Evolutionary conservation across 1,284 basidiomycete species (phyloP).

Genomic region (Ceratobasidium sp.): DNA sequence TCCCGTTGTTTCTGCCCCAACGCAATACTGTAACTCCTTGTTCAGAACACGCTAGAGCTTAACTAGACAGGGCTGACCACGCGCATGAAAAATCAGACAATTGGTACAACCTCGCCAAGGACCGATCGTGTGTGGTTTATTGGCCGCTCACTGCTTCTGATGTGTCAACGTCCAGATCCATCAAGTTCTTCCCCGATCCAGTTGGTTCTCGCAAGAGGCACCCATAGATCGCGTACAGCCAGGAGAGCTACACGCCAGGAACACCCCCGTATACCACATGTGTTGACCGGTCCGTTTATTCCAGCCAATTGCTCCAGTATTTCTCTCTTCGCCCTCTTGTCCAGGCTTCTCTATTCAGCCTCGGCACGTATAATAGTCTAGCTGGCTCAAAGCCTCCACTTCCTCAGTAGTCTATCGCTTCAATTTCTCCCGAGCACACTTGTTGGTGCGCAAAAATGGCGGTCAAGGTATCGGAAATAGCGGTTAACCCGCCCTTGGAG

Average conservation of each 20-base stretch:
- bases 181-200: no score
- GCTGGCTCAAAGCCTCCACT: neutral
- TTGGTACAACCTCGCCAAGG: no score
- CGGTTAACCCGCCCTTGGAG: neutral
- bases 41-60: constrained; percentile 19
- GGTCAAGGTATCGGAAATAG: neutral
- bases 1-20: constrained; percentile 18
- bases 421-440: neutral
- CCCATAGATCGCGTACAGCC: neutral
- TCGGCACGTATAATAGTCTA: constrained; percentile 28
- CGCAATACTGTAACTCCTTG: neutral
- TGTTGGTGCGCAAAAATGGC: neutral
- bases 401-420: neutral
- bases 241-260: neutral
- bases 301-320: constrained; percentile 9
- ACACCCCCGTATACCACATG: constrained; percentile 5
- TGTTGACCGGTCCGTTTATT: constrained; percentile 1
- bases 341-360: constrained; percentile 19
- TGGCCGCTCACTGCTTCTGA: neutral
- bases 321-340: neutral
- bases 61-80: no score
- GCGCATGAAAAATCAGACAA: neutral
- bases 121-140: neutral
- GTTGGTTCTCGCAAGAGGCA: neutral
- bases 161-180: neutral